Base-by-base conservation (phyloP, 805 yeast genomes). In the Barnettozyma salicaria region DNA sequence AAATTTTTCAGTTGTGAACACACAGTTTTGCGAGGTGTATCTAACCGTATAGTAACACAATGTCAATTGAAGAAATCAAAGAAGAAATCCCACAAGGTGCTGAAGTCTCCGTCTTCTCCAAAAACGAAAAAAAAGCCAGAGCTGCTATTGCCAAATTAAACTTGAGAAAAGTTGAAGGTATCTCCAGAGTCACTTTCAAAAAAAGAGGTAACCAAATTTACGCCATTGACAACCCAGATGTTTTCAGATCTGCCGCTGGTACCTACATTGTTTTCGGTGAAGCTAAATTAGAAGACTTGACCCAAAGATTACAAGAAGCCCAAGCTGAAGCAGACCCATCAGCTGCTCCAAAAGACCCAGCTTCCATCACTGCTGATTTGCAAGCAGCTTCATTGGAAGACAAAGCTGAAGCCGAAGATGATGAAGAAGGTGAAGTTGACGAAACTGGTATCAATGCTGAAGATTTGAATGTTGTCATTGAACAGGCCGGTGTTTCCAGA, bases 201-300 rank as follows among this genome's bases (percentile, higher is more conserved):
- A 86, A 80, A 74, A 80, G 85, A 71, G 88, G 89, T 65, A 85
- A 86, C 78, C 77, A 81, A 63, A 81, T 88, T 62, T 77, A 81
- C 65, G 95, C 92, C 61, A 85, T 90, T 69, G 92, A 86, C 64
- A 64, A 68, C 53, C 98, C 98, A 66, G 97, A 88, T 55, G 97
- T 92, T 44, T 90, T 73, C 95, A 86, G 76, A 70, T 80, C 96
- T 47, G 83, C 94, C 60, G 72, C 78, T 46, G 96, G 97, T 63
- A 81, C 95, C 55, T 92, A 84, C 75, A 80, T 90, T 56, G 97
- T 90, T 53, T 89, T 90, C 58, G 98, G 98, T 70, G 97, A 89
- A 71, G 95, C 96, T 62, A 85, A 87, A 76, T 83, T 85, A 54
- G 97, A 90, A 67, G 96, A 90, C 73, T 70, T 88, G 67, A 78